A percentile compares a stretch with the other conserved stretches of the same genome.
Evolutionary conservation across 2,329 filamentous ascomycete species (phyloP).

Genomic region (Periconia macrospinosa): DNA sequence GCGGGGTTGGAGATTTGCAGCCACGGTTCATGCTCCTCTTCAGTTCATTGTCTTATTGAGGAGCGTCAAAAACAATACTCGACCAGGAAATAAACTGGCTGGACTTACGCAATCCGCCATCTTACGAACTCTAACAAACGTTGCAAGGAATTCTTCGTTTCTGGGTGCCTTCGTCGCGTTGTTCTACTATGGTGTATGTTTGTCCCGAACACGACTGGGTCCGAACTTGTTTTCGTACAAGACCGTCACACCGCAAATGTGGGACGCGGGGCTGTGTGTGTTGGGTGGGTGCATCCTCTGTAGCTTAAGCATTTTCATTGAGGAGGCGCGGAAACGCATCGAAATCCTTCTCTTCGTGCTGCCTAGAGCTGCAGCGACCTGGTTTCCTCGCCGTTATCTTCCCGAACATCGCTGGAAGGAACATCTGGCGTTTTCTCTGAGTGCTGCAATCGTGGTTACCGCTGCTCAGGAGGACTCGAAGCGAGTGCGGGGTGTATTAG

Average conservation of each 20-base stretch:
- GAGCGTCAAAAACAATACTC: constrained; percentile 9
- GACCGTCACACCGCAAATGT: constrained; percentile 56
- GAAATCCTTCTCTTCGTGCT: constrained; percentile 82
- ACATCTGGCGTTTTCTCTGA: constrained; percentile 31
- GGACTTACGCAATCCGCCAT: constrained; percentile 36
- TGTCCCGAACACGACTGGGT: constrained; percentile 72
- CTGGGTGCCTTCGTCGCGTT: constrained; percentile 75
- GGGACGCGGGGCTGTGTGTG: constrained; percentile 68
- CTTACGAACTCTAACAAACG: constrained; percentile 59
- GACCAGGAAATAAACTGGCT: constrained; percentile 18
- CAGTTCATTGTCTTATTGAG: constrained; percentile 53
- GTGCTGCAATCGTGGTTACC: constrained; percentile 34
- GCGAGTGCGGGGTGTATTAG: constrained; percentile 33
- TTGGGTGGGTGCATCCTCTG: constrained; percentile 72
- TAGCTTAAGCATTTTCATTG: constrained; percentile 79
- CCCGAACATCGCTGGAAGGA: constrained; percentile 32
- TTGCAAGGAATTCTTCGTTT: constrained; percentile 73
- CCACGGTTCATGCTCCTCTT: constrained; percentile 75
- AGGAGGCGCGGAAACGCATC: constrained; percentile 65
- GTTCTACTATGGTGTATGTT: constrained; percentile 85
- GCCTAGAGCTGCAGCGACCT: constrained; percentile 73
- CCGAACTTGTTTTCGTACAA: constrained; percentile 66
- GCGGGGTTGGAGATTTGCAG: constrained; percentile 72
- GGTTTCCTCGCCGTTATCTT: constrained; percentile 71
- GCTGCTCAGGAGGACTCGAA: constrained; percentile 29